Base-by-base conservation (phyloP, 139 green algal species). In the Yamagishiella unicocca region DNA sequence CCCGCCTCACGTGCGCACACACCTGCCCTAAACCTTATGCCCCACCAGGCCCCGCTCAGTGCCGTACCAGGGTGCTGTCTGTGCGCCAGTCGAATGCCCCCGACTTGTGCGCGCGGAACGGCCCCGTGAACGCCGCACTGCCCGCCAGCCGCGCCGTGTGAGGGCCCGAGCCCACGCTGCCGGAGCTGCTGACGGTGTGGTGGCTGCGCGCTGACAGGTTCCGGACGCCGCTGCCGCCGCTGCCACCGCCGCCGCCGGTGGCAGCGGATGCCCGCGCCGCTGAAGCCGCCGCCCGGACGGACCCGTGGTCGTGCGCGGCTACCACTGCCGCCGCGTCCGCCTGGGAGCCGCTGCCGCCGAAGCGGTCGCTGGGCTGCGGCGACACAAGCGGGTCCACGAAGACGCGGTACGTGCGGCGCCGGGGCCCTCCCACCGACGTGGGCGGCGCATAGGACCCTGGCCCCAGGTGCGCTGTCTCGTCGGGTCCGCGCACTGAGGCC, bases 1-100 rank as follows among this genome's bases (percentile, higher is more conserved):
- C n/a, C n/a, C n/a, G n/a, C n/a, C n/a, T n/a, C n/a, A n/a, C n/a
- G n/a, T n/a, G n/a, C n/a, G n/a, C n/a, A n/a, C n/a, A n/a, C n/a
- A n/a, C n/a, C n/a, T n/a, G n/a, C n/a, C n/a, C n/a, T n/a, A n/a
- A n/a, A n/a, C n/a, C n/a, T n/a, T n/a, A n/a, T n/a, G n/a, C n/a
- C n/a, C n/a, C n/a, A n/a, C n/a, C n/a, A n/a, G n/a, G n/a, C n/a
- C n/a, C n/a, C 81, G 43, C 53, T 87, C 70, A 95, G 82, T 90
- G 90, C 71, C 83, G 19, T 1, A 86, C 64, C 4, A 86, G 66
- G 40, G 43, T 66, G 64, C 80, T 86, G 43, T 86, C 80, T 0
- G 45, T 86, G n/a, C 43, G 64, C 43, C 33, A 53, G 45, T 67
- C 24, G 33, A 58, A 77, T 1, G 80, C 62, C 0, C 80, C 80